A percentile compares a stretch with the other conserved stretches of the same genome.
These are phyloP conservation scores for Sugiyamaella chiloensis DNA, from an alignment of 805 yeast genomes.

Conservation along the genomic window DNA sequence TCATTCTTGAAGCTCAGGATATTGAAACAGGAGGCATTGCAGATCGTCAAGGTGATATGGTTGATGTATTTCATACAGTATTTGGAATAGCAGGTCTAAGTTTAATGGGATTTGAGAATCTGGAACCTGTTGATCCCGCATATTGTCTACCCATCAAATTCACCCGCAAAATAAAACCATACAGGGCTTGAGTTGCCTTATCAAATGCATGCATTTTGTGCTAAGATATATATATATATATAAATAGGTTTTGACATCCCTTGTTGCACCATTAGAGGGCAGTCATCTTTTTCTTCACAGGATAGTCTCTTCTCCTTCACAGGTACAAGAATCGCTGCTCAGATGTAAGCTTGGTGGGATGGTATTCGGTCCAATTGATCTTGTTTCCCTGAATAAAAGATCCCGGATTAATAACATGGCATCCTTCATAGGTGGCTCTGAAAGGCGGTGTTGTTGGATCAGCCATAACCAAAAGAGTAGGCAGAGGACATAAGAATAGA, in stretches of 20 bases:
- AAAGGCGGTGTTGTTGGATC: slow-evolving; percentile 72
- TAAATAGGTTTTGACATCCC: background rate
- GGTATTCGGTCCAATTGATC: slow-evolving; percentile 71
- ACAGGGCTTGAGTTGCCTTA: too few relatives aligned
- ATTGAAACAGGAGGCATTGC: slow-evolving; percentile 79
- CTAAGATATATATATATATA: background rate
- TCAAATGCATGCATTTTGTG: background rate
- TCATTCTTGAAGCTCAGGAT: slow-evolving; percentile 79
- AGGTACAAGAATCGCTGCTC: slow-evolving; percentile 23
- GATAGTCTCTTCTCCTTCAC: too few relatives aligned
- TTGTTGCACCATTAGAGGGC: too few relatives aligned
- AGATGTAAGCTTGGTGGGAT: slow-evolving; percentile 54
- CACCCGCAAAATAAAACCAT: slow-evolving; percentile 32
- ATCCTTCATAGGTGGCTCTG: slow-evolving; percentile 77
- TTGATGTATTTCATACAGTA: slow-evolving; percentile 88
- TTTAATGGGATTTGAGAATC: slow-evolving; percentile 57
- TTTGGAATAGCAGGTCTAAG: slow-evolving; percentile 90
- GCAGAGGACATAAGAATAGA: slow-evolving; percentile 73
- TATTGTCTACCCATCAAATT: slow-evolving; percentile 71
- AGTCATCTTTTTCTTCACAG: too few relatives aligned
- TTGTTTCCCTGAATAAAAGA: slow-evolving; percentile 43
- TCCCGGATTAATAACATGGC: slow-evolving; percentile 74
- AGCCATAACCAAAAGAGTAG: slow-evolving; percentile 56
- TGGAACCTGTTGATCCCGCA: slow-evolving; percentile 73
- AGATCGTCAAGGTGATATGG: slow-evolving; percentile 87